phyloP scores from a whole-genome alignment of 495 filamentous ascomycete species.

The Aspergillus bertholletiae region DNA sequence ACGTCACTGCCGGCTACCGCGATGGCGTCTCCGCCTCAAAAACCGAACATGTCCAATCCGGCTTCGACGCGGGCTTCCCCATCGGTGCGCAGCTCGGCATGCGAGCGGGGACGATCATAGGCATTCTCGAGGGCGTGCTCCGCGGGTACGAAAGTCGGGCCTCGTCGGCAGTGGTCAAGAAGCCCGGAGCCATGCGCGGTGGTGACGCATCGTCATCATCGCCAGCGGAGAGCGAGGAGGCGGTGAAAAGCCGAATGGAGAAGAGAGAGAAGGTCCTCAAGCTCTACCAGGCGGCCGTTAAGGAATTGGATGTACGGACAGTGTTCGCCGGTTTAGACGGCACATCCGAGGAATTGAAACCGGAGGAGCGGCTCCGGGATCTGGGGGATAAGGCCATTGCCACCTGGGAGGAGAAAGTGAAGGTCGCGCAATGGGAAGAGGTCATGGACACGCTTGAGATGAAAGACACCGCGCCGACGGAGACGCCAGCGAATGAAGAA shows the following conservation, averaged over 20 bases:
- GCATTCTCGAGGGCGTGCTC: conserved; percentile 64
- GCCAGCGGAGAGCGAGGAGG: conserved; percentile 6
- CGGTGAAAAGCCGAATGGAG: conserved; percentile 18
- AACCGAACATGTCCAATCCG: conserved; percentile 63
- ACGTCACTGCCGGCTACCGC: conserved; percentile 85
- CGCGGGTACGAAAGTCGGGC: conserved; percentile 34
- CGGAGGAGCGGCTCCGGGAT: conserved; percentile 19
- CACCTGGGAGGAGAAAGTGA: conserved; percentile 48
- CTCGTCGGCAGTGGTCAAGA: too few relatives aligned
- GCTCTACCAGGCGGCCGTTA: conserved; percentile 50
- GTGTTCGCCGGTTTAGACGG: conserved; percentile 66
- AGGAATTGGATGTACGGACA: conserved; percentile 56
- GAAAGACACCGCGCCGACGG: conserved; percentile 25
- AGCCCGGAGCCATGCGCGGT: too few relatives aligned
- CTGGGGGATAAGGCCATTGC: conserved; percentile 40
- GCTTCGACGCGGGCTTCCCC: conserved; percentile 85
- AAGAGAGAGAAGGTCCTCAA: conserved; percentile 29
- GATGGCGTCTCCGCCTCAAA: conserved; percentile 78
- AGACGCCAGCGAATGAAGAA: conserved; percentile 2
- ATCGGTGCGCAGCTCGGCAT: conserved; percentile 77
- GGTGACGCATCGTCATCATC: too few relatives aligned
- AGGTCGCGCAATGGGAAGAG: conserved; percentile 39
- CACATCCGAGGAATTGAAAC: conserved; percentile 29
- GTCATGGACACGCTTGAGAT: conserved; percentile 43
- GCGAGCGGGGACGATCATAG: conserved; percentile 65